Conservation (phyloP, 495 filamentous ascomycete genomes). For the Darksidea phi region DNA sequence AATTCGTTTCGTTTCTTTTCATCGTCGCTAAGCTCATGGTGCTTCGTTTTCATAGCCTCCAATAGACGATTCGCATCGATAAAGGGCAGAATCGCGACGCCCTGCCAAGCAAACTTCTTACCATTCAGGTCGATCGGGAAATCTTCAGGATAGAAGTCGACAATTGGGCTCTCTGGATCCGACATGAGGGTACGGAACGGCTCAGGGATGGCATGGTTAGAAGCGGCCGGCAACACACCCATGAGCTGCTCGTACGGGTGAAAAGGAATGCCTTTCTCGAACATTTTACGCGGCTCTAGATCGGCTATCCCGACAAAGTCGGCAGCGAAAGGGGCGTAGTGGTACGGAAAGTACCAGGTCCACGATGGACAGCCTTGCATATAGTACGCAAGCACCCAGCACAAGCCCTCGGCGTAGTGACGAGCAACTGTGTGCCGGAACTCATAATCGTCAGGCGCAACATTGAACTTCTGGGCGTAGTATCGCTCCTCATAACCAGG, state of each 20-base stretch:
- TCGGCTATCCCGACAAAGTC: slow-evolving; percentile 86
- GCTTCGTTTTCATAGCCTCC: slow-evolving; percentile 77
- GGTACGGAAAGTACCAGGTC: slow-evolving; percentile 98
- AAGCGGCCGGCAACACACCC: slow-evolving; percentile 92
- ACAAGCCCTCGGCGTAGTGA: slow-evolving; percentile 92
- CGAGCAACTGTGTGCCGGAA: slow-evolving; percentile 92
- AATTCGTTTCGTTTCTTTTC: slow-evolving; percentile 76
- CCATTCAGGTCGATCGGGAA: slow-evolving; percentile 93
- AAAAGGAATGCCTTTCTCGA: slow-evolving; percentile 84
- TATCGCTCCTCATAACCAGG: slow-evolving; percentile 92
- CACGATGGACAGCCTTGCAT: slow-evolving; percentile 97
- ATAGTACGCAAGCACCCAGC: slow-evolving; percentile 97
- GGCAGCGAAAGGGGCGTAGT: slow-evolving; percentile 95
- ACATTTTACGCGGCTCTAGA: slow-evolving; percentile 63
- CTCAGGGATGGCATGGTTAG: slow-evolving; percentile 83
- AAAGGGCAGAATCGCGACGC: slow-evolving; percentile 88
- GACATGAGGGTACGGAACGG: slow-evolving; percentile 88
- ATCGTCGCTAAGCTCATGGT: slow-evolving; percentile 73
- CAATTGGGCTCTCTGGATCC: slow-evolving; percentile 79
- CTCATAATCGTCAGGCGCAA: slow-evolving; percentile 72
- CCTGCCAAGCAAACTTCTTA: slow-evolving; percentile 98
- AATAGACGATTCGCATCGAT: slow-evolving; percentile 90
- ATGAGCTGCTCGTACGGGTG: slow-evolving; percentile 96
- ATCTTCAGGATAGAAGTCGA: slow-evolving; percentile 95
- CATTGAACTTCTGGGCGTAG: slow-evolving; percentile 96